Evolutionary conservation across 2,329 filamentous ascomycete species (phyloP), one percentile per base, ranked within the genome.

Genomic region (Neopestalotiopsis sp.): DNA sequence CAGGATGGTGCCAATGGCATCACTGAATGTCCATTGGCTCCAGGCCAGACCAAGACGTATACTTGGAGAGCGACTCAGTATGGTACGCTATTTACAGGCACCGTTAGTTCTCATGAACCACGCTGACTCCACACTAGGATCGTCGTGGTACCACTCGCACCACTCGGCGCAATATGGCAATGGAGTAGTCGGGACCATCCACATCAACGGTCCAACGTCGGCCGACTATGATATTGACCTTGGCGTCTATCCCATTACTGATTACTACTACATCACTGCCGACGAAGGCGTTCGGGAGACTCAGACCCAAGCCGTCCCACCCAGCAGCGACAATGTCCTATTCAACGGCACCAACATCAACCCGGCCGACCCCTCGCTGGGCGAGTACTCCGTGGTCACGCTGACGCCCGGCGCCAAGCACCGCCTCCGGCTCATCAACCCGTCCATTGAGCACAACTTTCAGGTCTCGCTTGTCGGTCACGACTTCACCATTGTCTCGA

Each of bases 171-270:
- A 87, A 73, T 86, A 86, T 70, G 82, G 80, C 40, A 84, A 89
- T 70, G 88, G 88, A 12, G 76, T 89, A 0, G 76, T 83, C 12
- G 88, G 88, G 1, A 76, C 83, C 0, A 84, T 90, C 40, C 75
- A 87, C 40, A 83, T 88, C 66, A 77, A 85, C 64, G 86, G 85
- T 0, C 85, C 85, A 1, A 79, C 82, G 0, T 80, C 81, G 6
- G 81, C 81, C 57, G 81, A 85, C 73, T 88, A 86, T 72, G 87
- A 89, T 68, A 78, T 84, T 56, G 87, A 89, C 71, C 80, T 88
- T 0, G 87, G 87, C 10, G 75, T 81, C 3, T 78, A 85, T 5
- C 79, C 83, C 10, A 78, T 89, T 30, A 83, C 80, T 12, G 87
- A 89, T 73, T 88, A 83, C 80, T 86, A 85, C 75, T 81, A 83